Percentiles rank a stretch among this genome's conserved stretches.
Evolutionary conservation across 106 monocot species (phyloP).

Genomic region (Dioscorea dumetorum): DNA sequence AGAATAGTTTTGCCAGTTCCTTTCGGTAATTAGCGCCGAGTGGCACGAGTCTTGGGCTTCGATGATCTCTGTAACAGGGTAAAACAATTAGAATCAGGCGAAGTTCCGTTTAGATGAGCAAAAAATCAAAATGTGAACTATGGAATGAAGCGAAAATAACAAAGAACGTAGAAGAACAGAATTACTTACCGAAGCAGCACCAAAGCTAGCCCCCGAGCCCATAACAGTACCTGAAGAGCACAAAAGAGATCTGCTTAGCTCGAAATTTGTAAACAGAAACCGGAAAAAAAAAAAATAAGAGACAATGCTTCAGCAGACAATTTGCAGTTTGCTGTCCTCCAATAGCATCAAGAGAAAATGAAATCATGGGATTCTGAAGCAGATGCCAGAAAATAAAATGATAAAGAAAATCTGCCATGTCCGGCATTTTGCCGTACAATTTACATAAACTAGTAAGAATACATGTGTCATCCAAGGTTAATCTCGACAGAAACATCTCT

Average conservation of each 20-base stretch:
- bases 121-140: no score
- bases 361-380: no score
- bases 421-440: no score
- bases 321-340: no score
- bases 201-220: constrained; percentile 62
- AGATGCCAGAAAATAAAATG: no score
- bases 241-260: neutral
- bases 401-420: no score
- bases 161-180: neutral
- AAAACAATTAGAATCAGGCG: neutral
- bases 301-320: neutral
- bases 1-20: no score
- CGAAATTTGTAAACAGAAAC: neutral
- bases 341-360: no score
- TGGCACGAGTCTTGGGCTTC: constrained; percentile 44
- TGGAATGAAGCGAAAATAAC: neutral
- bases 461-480: no score
- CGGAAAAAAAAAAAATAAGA: neutral
- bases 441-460: no score
- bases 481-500: no score
- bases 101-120: neutral
- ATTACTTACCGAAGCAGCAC: constrained; percentile 56
- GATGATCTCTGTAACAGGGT: constrained; percentile 30
- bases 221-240: constrained; percentile 21
- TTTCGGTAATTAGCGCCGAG: constrained; percentile 16